These are phyloP conservation scores for Meredithiella fracta DNA, from an alignment of 2,329 filamentous ascomycete species.

Conservation along the genomic window DNA sequence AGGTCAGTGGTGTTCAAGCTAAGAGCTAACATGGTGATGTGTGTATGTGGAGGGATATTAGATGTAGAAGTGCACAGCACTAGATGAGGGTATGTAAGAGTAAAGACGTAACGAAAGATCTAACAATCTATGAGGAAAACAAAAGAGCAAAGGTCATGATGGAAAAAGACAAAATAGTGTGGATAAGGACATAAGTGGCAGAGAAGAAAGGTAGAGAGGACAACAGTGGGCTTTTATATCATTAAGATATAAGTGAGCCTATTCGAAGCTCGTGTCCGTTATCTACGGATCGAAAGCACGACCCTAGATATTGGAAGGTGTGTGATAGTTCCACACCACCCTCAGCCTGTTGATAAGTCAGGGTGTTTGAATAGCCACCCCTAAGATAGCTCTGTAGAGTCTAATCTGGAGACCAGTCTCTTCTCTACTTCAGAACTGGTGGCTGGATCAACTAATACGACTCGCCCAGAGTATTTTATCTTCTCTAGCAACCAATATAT, in stretches of 20 bases:
- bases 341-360: not conserved
- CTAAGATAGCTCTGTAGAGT: not conserved
- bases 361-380: not conserved
- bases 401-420: not conserved
- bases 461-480: not conserved
- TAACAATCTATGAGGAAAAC: not conserved
- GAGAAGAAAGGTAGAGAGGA: not conserved
- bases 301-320: not conserved
- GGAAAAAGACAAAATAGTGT: not conserved
- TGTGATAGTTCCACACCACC: not conserved
- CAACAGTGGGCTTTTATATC: slow-evolving; percentile 9
- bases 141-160: not conserved
- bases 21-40: slow-evolving; percentile 17
- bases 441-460: not conserved
- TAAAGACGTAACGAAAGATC: not conserved
- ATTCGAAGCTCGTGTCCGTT: not conserved
- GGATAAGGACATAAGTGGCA: not conserved
- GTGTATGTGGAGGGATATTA: not conserved
- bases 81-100: too few relatives aligned
- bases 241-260: not conserved
- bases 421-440: too few relatives aligned
- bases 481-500: not conserved
- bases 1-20: slow-evolving; percentile 27
- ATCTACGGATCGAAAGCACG: not conserved
- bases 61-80: not conserved